Conservation (phyloP, 768 basidiomycete species). For the Suillus discolor region DNA sequence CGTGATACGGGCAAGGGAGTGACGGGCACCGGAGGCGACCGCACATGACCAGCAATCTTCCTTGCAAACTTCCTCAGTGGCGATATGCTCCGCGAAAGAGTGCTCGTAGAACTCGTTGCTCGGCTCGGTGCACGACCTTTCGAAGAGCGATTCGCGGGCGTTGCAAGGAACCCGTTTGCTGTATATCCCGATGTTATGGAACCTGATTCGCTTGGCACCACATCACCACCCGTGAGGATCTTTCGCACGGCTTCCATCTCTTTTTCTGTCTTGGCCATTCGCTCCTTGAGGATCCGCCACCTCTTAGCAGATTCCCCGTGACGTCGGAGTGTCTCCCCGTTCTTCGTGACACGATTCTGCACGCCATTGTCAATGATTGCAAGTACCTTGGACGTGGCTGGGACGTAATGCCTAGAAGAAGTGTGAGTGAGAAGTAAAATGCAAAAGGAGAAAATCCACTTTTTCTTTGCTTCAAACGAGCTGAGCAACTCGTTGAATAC, state of each 20-base stretch:
- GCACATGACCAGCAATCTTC: conserved; percentile 56
- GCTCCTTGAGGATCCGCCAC: conserved; percentile 79
- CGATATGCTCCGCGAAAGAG: conserved; percentile 76
- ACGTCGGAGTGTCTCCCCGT: conserved; percentile 90
- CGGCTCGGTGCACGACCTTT: conserved; percentile 44
- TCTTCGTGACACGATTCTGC: conserved; percentile 91
- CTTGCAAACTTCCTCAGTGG: conserved; percentile 79
- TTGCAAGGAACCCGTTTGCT: conserved; percentile 63
- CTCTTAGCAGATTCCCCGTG: conserved; percentile 88
- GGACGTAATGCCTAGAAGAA: conserved; percentile 81
- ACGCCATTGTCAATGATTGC: conserved; percentile 95
- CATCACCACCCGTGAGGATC: conserved; percentile 50
- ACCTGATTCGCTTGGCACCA: conserved; percentile 64
- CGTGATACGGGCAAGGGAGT: conserved; percentile 49
- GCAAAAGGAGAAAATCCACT: conserved; percentile 47
- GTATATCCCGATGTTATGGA: conserved; percentile 67
- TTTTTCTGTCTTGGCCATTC: conserved; percentile 76
- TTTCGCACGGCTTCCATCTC: conserved; percentile 79
- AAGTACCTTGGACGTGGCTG: conserved; percentile 89
- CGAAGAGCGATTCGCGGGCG: conserved; percentile 52
- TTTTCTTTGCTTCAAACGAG: conserved; percentile 87
- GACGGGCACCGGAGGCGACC: conserved; percentile 41
- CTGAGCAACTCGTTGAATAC: conserved; percentile 67
- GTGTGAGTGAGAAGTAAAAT: conserved; percentile 17
- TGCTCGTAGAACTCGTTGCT: conserved; percentile 44